phyloP scores from a whole-genome alignment of 306 rosid genomes.

The Quercus cerris region DNA sequence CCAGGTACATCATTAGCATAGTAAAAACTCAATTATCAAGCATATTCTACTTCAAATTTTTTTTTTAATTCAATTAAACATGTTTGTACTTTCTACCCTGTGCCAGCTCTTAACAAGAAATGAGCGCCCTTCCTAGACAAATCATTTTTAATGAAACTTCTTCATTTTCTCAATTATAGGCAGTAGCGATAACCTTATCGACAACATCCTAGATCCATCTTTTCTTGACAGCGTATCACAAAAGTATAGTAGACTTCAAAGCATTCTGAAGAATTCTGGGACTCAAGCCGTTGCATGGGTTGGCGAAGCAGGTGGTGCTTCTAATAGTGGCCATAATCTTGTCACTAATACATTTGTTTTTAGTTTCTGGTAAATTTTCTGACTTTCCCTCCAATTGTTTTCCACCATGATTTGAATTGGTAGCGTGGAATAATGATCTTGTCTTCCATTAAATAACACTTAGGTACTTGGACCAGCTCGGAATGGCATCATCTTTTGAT shows the following conservation, averaged over 20 bases:
- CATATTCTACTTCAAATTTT: too few species aligned
- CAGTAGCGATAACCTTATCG: slow-evolving; percentile 48
- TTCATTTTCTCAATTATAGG: slow-evolving; percentile 36
- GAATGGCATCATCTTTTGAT: slow-evolving; percentile 74
- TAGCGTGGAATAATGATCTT: background rate
- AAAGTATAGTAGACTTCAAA: slow-evolving; percentile 52
- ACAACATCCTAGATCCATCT: slow-evolving; percentile 66
- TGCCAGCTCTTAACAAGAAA: background rate
- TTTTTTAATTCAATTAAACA: too few species aligned
- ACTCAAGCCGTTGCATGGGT: slow-evolving; percentile 73
- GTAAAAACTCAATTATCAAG: background rate
- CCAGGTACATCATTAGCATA: slow-evolving; percentile 48
- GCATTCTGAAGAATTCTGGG: slow-evolving; percentile 42
- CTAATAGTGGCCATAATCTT: slow-evolving; percentile 75
- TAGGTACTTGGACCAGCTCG: slow-evolving; percentile 97
- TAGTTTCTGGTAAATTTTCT: slow-evolving; percentile 65
- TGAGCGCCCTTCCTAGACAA: background rate
- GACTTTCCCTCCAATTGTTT: background rate
- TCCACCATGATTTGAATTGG: background rate
- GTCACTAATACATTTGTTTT: slow-evolving; percentile 77
- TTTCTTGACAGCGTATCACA: slow-evolving; percentile 49
- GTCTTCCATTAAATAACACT: background rate
- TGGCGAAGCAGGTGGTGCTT: slow-evolving; percentile 97
- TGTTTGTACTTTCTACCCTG: background rate
- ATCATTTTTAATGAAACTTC: background rate